Percentiles rank a stretch among this genome's conserved stretches.
Evolutionary conservation across 2,329 filamentous ascomycete genomes (phyloP).

Genomic region (Hypoxylon sp.): DNA sequence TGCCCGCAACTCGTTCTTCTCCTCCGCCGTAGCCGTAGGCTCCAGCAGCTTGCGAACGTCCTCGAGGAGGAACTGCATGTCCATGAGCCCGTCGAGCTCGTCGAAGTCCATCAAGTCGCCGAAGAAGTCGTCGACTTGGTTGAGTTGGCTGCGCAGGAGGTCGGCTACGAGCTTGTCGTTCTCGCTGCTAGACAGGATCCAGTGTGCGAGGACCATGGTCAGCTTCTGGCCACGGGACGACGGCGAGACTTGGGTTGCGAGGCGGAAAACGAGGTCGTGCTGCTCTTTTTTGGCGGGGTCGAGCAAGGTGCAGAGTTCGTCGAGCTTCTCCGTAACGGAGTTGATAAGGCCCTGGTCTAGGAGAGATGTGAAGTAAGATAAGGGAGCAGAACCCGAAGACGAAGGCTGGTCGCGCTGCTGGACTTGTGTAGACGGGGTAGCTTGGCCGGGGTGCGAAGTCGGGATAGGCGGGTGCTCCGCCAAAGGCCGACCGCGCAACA

Average conservation of each 20-base stretch:
- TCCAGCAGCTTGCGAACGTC: background rate
- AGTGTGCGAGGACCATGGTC: background rate
- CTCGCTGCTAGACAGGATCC: background rate
- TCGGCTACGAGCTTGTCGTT: background rate
- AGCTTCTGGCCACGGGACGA: background rate
- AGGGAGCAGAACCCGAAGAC: background rate
- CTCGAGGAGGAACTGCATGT: background rate
- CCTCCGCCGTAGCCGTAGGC: background rate
- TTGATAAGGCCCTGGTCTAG: background rate
- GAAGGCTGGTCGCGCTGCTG: background rate
- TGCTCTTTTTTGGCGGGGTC: background rate
- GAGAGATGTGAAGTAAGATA: background rate
- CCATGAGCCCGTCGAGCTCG: background rate
- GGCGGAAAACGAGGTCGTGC: background rate
- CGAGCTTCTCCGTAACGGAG: background rate
- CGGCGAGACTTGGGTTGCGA: background rate
- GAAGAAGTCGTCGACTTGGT: background rate
- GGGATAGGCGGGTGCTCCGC: background rate
- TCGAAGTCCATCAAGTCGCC: background rate
- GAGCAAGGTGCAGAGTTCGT: background rate
- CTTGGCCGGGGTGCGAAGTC: background rate
- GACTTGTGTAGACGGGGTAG: background rate
- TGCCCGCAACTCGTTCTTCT: background rate
- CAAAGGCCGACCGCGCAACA: too few relatives aligned
- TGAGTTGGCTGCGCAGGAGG: background rate